phyloP scores from a whole-genome alignment of 2,329 filamentous ascomycete species.

The Colletotrichum lentis region DNA sequence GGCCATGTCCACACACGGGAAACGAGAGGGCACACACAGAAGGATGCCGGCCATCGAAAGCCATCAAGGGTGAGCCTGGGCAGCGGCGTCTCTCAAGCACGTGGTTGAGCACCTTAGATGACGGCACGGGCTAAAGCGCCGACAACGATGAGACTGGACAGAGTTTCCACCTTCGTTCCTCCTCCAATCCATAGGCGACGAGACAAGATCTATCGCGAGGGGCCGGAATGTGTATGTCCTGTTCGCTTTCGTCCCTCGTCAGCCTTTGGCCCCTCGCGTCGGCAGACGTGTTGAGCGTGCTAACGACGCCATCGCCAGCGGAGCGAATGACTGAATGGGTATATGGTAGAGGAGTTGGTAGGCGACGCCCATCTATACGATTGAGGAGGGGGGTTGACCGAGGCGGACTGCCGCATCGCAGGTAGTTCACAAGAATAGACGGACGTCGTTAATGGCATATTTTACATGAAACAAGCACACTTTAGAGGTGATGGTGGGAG shows the following conservation, averaged over 20 bases:
- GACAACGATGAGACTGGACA: conserved; percentile 8
- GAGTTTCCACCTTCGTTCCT: conserved; percentile 33
- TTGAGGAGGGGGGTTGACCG: background rate
- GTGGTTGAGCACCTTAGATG: conserved; percentile 18
- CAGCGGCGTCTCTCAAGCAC: background rate
- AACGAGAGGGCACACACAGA: conserved; percentile 5
- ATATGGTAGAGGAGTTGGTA: background rate
- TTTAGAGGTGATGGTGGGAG: conserved; percentile 14
- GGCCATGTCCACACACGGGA: background rate
- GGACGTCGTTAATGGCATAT: conserved; percentile 12
- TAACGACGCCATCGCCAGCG: conserved; percentile 21
- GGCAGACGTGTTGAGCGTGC: conserved; percentile 7
- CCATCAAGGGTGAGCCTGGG: conserved; percentile 6
- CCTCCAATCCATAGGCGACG: conserved; percentile 28
- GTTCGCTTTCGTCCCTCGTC: conserved; percentile 27
- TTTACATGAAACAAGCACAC: conserved; percentile 35
- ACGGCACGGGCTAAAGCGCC: conserved; percentile 21
- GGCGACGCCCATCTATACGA: conserved; percentile 3
- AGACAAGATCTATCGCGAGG: conserved; percentile 15
- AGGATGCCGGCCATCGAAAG: conserved; percentile 19
- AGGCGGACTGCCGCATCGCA: background rate
- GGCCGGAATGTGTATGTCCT: conserved; percentile 6
- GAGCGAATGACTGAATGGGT: conserved; percentile 11
- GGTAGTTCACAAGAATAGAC: background rate
- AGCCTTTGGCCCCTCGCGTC: conserved; percentile 14